Evolutionary conservation across 1,139 yeast species (phyloP), one percentile per base, ranked within the genome.

Genomic region (Diutina sp.): DNA sequence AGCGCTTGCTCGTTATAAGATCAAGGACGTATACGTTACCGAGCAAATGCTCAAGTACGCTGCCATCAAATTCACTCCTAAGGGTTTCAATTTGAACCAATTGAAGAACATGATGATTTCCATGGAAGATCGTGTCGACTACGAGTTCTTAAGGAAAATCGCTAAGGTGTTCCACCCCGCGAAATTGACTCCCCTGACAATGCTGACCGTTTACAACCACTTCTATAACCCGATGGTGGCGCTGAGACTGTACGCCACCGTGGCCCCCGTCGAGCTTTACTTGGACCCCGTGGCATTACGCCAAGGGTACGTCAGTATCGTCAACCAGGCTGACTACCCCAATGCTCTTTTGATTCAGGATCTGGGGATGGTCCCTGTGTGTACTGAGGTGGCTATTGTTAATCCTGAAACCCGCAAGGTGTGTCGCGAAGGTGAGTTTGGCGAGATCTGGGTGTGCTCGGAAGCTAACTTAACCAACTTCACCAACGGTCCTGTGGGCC

Each of bases 401-500:
- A 95, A 95, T 62, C 99, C 99, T 0, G 97, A 91, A 67, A 93
- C 97, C 0, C 71, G 81, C 55, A 72, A 74, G 56, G 72, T 90
- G 18, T 93, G 99, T 68, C 82, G 80, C 59, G 86, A 85, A 58
- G 98, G 98, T n/a, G 99, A 95, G 67, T 85, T 84, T 67, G 99
- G 99, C 47, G 99, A 93, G 70, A 90, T 93, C 54, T 93, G 99
- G 99, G 95, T 93, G 2, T 82, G 87, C 60, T 87, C 96, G 1
- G 96, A 90, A 62, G 96, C 93, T 0, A 90, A 85, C 63, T 84
- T 84, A 46, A 68, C 75, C 8, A 80, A 82, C 4, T 85, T 85
- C 66, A 81, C 84, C 55, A 78, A 80, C 59, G 82, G 84, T 1
- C 80, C 82, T 0, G 72, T 72, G 54, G 81, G 79, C 0, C 80